These are phyloP conservation scores for Cladorrhinum samala DNA, from an alignment of 495 filamentous ascomycete genomes.

Conservation along the genomic window DNA sequence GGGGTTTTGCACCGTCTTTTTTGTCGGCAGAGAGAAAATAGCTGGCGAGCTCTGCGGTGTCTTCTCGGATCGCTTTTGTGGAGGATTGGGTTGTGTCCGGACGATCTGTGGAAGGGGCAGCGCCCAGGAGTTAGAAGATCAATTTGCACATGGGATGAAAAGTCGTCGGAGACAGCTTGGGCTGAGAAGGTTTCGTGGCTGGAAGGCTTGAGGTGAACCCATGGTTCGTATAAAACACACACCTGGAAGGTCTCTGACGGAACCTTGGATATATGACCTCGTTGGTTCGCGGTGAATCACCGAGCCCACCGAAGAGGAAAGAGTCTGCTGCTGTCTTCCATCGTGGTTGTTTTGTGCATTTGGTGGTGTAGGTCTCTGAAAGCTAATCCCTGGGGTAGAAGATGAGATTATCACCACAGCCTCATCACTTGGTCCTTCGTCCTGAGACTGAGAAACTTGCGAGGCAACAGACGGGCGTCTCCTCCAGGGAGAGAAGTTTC, in stretches of 20 bases:
- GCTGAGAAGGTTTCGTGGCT: too few species aligned
- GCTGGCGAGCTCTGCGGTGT: slow-evolving; percentile 84
- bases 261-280: slow-evolving; percentile 73
- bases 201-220: too few species aligned
- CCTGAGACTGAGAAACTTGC: slow-evolving; percentile 24
- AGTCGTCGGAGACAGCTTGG: too few species aligned
- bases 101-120: slow-evolving; percentile 53
- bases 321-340: slow-evolving; percentile 18
- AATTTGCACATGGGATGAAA: too few species aligned
- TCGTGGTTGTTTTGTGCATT: slow-evolving; percentile 18
- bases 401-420: slow-evolving; percentile 2
- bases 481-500: slow-evolving; percentile 34
- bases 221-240: slow-evolving; percentile 35
- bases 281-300: slow-evolving; percentile 56
- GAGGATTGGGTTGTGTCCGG: slow-evolving; percentile 39
- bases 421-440: slow-evolving; percentile 5
- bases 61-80: slow-evolving; percentile 73
- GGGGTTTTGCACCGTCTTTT: slow-evolving; percentile 33
- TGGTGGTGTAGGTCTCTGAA: slow-evolving; percentile 2
- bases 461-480: slow-evolving; percentile 32
- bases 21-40: slow-evolving; percentile 74
- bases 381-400: slow-evolving; percentile 1
- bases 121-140: too few species aligned
- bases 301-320: slow-evolving; percentile 38
- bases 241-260: slow-evolving; percentile 54